A percentile compares a stretch with the other conserved stretches of the same genome.
Evolutionary conservation across 805 yeast species (phyloP).

Genomic region (Ogataea nakhonphanomensis): DNA sequence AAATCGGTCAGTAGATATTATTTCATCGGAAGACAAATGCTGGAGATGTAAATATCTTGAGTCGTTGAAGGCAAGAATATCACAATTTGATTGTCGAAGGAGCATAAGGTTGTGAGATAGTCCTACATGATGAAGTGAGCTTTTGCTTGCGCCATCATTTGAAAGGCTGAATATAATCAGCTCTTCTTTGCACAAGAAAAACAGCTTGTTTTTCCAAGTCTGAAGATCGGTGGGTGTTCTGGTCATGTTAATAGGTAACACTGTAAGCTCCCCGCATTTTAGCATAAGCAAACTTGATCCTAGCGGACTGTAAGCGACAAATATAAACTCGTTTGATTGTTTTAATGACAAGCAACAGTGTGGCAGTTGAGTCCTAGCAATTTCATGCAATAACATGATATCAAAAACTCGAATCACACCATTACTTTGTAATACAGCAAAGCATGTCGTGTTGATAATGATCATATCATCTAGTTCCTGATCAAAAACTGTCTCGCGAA

Average conservation of each 20-base stretch:
- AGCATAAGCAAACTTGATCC: not conserved
- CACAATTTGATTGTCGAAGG: no score
- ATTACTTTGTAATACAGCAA: not conserved
- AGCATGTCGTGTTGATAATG: not conserved
- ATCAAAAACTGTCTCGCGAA: not conserved
- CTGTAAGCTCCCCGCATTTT: not conserved
- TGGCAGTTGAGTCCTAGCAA: no score
- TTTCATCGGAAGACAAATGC: no score
- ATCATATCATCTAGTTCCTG: not conserved
- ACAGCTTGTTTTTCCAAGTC: not conserved
- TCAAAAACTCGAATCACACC: no score
- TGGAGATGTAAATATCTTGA: no score
- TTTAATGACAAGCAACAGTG: no score
- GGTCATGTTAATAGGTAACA: not conserved
- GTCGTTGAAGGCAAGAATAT: no score
- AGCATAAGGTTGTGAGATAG: not conserved
- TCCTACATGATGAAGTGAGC: not conserved
- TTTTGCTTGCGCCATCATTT: not conserved
- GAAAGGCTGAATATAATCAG: not conserved
- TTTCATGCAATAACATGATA: no score
- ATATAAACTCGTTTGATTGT: not conserved
- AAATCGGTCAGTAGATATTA: no score
- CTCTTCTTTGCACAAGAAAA: not conserved
- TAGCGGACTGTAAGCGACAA: not conserved
- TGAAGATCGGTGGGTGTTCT: not conserved